Evolutionary conservation across 2,329 filamentous ascomycete genomes (phyloP), one percentile per base, ranked within the genome.

Genomic region (Arthrobotrys conoides): DNA sequence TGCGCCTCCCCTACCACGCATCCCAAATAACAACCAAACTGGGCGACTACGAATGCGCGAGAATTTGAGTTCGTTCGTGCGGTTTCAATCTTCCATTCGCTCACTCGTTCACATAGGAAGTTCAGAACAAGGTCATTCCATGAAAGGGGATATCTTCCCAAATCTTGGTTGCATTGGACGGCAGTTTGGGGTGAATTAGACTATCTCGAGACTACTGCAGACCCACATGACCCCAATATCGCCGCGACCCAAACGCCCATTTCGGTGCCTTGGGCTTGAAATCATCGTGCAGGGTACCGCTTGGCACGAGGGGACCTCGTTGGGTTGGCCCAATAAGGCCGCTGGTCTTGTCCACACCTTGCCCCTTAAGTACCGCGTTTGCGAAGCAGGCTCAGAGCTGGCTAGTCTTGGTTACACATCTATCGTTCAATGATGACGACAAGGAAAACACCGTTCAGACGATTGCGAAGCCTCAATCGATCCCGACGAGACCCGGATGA

Each of bases 1-100:
- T 78, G 75, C 75, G 75, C 75, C 75, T 78, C 75, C 75, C 75
- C 63, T 78, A 61, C 61, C 75, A 71, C 75, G 75, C 73, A 77
- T 53, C 73, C 57, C 24, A 53, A 70, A 61, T 68, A 44, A 27
- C 68, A 59, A 61, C 72, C 65, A 65, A 69, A 65, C 51, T 33
- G 59, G 65, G 57, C 46, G 64, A 61, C 41, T 61, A 24, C 38
- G 66, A 53, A 41, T 70, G 57, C 73, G 68, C 75, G 68, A 53
- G 63, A 69, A 69, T 78, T 78, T 78, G 75, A 69, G 75, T 68
- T 57, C 53, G 53, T 69, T 71, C 41, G 36, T 55, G 48, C 20
- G 27, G 16, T 33, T 49, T 22, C 30, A 44, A 57, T 48, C 36
- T 18, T 48, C 67, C 41, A 48, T 71, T 44, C 55, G 18, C 12